phyloP scores from a whole-genome alignment of 139 green algal species.

The Tetraselmis striata region DNA sequence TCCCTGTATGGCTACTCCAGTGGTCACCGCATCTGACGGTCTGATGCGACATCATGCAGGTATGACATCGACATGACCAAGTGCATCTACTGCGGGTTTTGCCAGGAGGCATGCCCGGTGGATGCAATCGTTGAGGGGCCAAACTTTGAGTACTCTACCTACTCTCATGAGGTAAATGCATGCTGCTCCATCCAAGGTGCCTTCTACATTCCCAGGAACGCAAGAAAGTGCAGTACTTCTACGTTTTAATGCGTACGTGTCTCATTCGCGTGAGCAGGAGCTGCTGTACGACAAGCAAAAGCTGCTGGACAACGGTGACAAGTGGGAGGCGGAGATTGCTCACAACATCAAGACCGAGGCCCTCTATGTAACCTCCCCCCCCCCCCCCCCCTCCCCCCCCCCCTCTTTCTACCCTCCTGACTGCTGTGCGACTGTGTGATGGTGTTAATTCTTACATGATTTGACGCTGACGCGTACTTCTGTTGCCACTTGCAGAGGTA shows the following conservation, averaged over 20 bases:
- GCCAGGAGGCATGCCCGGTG: slow-evolving; percentile 91
- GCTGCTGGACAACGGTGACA: slow-evolving; percentile 94
- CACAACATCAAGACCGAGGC: slow-evolving; percentile 77
- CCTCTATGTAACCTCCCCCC: slow-evolving; percentile 38
- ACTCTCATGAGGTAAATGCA: slow-evolving; percentile 78
- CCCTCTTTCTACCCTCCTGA: no score
- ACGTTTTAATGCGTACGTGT: no score
- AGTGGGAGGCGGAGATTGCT: slow-evolving; percentile 96
- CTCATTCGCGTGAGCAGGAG: slow-evolving; percentile 60
- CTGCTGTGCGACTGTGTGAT: no score
- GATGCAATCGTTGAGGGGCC: slow-evolving; percentile 97
- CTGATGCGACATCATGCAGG: slow-evolving; percentile 21
- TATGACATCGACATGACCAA: slow-evolving; percentile 99
- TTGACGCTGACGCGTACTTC: no score
- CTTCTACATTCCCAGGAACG: no score
- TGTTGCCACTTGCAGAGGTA: no score
- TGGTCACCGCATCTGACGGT: background rate
- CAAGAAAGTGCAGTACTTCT: no score
- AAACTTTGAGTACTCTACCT: slow-evolving; percentile 98
- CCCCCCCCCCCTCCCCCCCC: no score
- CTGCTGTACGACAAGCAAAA: slow-evolving; percentile 99
- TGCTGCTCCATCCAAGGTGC: background rate
- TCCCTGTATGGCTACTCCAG: no score
- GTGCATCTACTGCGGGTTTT: slow-evolving; percentile 81
- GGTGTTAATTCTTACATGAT: no score